Evolutionary conservation across 768 basidiomycete genomes (phyloP).

Genomic region (Amanita phalloides): DNA sequence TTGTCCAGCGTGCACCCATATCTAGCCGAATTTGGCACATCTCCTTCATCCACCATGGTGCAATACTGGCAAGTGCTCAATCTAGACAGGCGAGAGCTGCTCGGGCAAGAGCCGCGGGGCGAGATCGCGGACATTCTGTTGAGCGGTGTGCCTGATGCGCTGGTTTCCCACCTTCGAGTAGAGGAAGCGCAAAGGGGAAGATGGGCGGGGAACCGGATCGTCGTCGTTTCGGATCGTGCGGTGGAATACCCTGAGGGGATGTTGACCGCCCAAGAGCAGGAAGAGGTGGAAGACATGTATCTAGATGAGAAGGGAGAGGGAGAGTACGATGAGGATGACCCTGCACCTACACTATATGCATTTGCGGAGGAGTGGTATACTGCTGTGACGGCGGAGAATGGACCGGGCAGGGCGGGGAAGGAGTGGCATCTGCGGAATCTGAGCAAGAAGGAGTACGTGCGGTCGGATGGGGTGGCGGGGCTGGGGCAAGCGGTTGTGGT

Average conservation of each 20-base stretch:
- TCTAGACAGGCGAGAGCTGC: constrained; percentile 2
- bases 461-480: background rate
- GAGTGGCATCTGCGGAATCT: constrained; percentile 2
- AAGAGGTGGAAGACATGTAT: constrained; percentile 7
- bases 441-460: constrained; percentile 1
- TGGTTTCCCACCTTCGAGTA: background rate
- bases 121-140: background rate
- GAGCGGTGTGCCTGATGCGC: background rate
- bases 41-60: background rate
- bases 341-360: constrained; percentile 2
- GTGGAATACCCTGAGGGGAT: constrained; percentile 6
- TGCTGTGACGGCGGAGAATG: background rate
- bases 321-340: constrained; percentile 1
- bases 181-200: background rate
- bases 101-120: constrained; percentile 4
- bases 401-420: background rate
- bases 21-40: background rate
- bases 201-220: constrained; percentile 6
- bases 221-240: constrained; percentile 6
- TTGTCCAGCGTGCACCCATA: background rate
- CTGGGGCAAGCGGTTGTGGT: background rate
- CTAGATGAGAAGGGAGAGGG: background rate
- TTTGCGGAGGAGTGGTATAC: constrained; percentile 6
- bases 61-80: constrained; percentile 7
- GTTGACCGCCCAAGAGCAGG: constrained; percentile 3